phyloP scores from a whole-genome alignment of 345 rosid genomes.

The Eucalyptus sp. region DNA sequence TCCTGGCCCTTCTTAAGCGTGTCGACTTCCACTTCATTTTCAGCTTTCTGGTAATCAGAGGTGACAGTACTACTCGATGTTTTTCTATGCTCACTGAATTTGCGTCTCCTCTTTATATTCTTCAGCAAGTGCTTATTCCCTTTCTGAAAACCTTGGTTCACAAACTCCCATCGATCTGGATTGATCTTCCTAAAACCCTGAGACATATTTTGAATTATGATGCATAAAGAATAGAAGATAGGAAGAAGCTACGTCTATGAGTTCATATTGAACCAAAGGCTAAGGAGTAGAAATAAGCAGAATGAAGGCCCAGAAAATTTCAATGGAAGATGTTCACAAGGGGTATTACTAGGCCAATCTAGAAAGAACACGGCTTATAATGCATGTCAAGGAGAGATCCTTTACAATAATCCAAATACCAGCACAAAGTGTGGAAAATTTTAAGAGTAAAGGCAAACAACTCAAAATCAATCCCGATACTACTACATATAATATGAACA shows the following conservation, averaged over 20 bases:
- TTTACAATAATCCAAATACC: not conserved
- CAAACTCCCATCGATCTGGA: slow-evolving; percentile 55
- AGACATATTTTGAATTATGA: no score
- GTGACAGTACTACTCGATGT: not conserved
- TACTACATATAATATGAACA: not conserved
- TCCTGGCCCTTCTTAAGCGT: no score
- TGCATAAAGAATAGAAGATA: not conserved
- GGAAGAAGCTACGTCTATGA: not conserved
- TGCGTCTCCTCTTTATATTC: slow-evolving; percentile 34
- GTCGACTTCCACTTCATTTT: no score
- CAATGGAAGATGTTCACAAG: not conserved
- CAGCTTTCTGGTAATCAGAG: no score
- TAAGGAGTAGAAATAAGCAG: not conserved
- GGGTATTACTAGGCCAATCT: not conserved
- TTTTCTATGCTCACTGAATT: not conserved
- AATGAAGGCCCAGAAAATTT: not conserved
- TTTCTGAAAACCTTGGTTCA: slow-evolving; percentile 38
- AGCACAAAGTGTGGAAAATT: not conserved
- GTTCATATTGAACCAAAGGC: not conserved
- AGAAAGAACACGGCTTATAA: not conserved
- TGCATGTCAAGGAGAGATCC: not conserved
- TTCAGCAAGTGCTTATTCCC: slow-evolving; percentile 50
- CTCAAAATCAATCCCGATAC: not conserved
- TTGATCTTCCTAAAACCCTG: not conserved
- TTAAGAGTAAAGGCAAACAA: no score